Percentiles rank a stretch among this genome's conserved stretches.
Conservation (phyloP, 768 basidiomycete genomes). For the Exidia glandulosa region DNA sequence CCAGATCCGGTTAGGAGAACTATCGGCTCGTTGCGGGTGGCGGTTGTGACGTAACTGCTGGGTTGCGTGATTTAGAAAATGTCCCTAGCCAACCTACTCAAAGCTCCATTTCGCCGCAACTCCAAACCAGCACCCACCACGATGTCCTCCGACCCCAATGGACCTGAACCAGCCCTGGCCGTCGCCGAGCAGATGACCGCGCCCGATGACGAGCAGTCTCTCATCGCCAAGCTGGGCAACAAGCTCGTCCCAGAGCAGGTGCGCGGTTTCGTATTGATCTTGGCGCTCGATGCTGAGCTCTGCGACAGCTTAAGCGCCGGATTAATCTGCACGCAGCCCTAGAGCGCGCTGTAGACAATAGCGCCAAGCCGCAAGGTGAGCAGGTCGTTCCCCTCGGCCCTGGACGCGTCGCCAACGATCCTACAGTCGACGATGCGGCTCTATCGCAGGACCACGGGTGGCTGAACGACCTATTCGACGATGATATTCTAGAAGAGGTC, state of each 20-base stretch:
- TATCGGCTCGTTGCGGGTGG: no score
- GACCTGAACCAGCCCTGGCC: neutral
- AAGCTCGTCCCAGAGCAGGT: neutral
- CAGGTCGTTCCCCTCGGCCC: neutral
- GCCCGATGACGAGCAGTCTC: neutral
- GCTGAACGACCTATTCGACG: constrained; percentile 3
- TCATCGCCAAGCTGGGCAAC: neutral
- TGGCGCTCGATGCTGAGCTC: neutral
- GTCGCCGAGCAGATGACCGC: neutral
- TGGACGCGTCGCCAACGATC: neutral
- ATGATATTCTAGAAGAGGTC: constrained; percentile 19
- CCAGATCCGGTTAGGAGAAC: no score
- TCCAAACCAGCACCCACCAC: neutral
- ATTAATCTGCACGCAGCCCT: neutral
- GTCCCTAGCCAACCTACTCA: no score
- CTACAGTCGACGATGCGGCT: neutral
- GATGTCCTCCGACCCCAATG: neutral
- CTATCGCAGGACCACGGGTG: neutral
- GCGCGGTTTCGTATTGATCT: neutral
- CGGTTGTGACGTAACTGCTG: no score
- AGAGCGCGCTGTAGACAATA: neutral
- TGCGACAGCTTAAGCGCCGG: neutral
- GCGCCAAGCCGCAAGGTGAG: neutral
- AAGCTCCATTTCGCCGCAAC: no score
- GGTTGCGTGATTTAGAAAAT: no score